Evolutionary conservation across 768 basidiomycete genomes (phyloP), one percentile per base, ranked within the genome.

Genomic region (Mycena maculata): DNA sequence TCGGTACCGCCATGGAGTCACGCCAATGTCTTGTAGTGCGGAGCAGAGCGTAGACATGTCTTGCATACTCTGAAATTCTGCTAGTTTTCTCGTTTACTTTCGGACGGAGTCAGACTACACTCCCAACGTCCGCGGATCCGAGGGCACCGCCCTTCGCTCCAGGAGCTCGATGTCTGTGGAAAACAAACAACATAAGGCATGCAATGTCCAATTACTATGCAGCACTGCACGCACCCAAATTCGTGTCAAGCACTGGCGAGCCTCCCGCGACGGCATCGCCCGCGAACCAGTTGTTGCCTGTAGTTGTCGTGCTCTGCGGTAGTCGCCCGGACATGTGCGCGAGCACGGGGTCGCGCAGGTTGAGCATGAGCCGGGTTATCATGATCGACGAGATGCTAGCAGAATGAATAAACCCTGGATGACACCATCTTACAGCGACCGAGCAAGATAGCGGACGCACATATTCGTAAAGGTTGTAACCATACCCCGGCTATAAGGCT

Each of bases 391-490:
- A 65, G 20, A 65, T 65, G 3, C 63, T 65, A 23, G n/a, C 27
- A 22, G 41, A 2, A 13, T 6, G 13, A n/a, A 28, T 48, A 4
- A 47, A n/a, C n/a, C n/a, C n/a, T n/a, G n/a, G n/a, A n/a, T n/a
- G 20, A 18, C 5, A 22, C 2, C n/a, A 5, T 4, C 8, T 25
- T n/a, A 2, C 9, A 20, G n/a, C n/a, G n/a, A n/a, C n/a, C n/a
- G n/a, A n/a, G n/a, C n/a, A n/a, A n/a, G n/a, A n/a, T 30, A 18
- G 16, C 20, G 18, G 28, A 38, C 68, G 11, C 16, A 70, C 69
- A 65, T 60, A 30, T 70, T 70, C 42, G 64, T 63, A n/a, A 63
- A 70, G 0, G 69, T 66, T n/a, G 69, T 70, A 1, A 56, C 48
- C 4, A 66, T 58, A 1, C 69, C 69, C 0, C 69, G 47, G 6